Conservation (phyloP, 2,329 filamentous ascomycete genomes). For the Fusarium aywerte region DNA sequence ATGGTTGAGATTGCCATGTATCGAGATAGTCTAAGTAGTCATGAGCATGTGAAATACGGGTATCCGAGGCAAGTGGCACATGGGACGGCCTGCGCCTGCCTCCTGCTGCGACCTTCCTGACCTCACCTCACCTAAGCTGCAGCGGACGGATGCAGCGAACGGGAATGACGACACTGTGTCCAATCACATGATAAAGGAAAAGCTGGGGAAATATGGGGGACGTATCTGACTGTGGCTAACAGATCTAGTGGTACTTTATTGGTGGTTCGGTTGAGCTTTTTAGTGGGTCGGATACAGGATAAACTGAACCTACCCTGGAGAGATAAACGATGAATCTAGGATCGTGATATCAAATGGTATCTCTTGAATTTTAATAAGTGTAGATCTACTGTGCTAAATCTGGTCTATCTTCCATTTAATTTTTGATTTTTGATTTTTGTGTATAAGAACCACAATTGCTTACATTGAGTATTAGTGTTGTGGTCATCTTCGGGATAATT, state of each 20-base stretch:
- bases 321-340: neutral
- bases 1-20: conserved; percentile 25
- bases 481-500: too few species aligned
- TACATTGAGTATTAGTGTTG: too few species aligned
- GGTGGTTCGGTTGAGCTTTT: conserved; percentile 8
- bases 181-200: conserved; percentile 45
- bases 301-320: conserved; percentile 21
- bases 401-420: neutral
- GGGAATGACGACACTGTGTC: conserved; percentile 45
- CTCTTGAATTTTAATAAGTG: neutral
- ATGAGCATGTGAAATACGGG: conserved; percentile 46
- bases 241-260: neutral
- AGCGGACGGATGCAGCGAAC: conserved; percentile 41
- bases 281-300: accelerated
- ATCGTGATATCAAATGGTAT: neutral
- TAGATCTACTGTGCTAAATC: neutral
- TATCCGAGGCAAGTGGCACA: conserved; percentile 47
- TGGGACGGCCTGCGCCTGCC: conserved; percentile 33
- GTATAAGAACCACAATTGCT: too few species aligned
- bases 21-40: neutral
- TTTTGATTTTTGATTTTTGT: too few species aligned
- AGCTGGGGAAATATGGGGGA: conserved; percentile 45
- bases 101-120: conserved; percentile 20
- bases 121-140: conserved; percentile 34
- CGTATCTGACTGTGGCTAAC: neutral